Percentiles rank a stretch among this genome's conserved stretches.
These are phyloP conservation scores for Lactifluus volemus DNA, from an alignment of 768 basidiomycete species.

Conservation along the genomic window DNA sequence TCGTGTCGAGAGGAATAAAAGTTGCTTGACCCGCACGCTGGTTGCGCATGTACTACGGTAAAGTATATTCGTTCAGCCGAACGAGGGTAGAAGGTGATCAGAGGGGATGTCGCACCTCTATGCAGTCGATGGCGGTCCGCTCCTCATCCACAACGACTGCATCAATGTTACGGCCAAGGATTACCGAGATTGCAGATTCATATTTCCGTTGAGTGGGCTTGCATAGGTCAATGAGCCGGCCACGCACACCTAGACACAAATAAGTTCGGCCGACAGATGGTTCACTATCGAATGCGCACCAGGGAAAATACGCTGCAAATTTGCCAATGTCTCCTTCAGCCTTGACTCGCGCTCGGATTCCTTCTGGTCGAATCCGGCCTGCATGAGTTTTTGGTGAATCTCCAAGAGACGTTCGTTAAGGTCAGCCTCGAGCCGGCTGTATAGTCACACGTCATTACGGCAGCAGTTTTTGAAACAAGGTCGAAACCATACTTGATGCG, in stretches of 20 bases:
- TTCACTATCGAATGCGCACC: slow-evolving; percentile 34
- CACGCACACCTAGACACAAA: slow-evolving; percentile 63
- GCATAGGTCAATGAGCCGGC: slow-evolving; percentile 88
- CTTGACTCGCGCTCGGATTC: slow-evolving; percentile 78
- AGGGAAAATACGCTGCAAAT: slow-evolving; percentile 83
- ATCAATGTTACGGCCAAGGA: slow-evolving; percentile 91
- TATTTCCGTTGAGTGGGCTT: slow-evolving; percentile 91
- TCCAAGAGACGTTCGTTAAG: slow-evolving; percentile 85
- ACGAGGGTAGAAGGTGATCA: neutral
- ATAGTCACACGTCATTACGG: neutral
- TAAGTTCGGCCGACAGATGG: neutral
- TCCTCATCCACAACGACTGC: slow-evolving; percentile 95
- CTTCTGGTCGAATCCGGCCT: slow-evolving; percentile 82
- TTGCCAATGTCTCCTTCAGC: slow-evolving; percentile 79
- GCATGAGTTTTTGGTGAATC: slow-evolving; percentile 73
- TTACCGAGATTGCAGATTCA: slow-evolving; percentile 82
- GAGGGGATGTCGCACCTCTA: slow-evolving; percentile 51
- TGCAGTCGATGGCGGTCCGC: slow-evolving; percentile 95
- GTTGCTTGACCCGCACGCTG: slow-evolving; percentile 95
- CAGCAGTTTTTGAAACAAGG: neutral
- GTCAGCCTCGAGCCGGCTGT: slow-evolving; percentile 83
- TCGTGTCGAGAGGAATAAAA: slow-evolving; percentile 97
- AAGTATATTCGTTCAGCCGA: neutral
- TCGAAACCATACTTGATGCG: slow-evolving; percentile 55
- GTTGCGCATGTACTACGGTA: slow-evolving; percentile 79